A percentile compares a stretch with the other conserved stretches of the same genome.
phyloP scores from a whole-genome alignment of 1,139 yeast genomes.

The Komagataea norvegica region DNA sequence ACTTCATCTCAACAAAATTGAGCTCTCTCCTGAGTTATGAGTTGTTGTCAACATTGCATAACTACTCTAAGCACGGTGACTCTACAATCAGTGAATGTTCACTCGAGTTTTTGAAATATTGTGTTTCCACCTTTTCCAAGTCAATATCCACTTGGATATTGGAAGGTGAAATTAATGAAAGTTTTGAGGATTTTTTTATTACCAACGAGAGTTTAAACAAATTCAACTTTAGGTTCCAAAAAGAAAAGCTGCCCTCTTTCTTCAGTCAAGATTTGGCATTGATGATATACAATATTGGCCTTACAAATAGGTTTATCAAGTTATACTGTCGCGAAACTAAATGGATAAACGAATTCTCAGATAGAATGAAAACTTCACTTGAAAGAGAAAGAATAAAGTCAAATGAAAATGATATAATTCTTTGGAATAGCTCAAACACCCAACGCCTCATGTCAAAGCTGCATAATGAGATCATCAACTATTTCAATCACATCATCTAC shows the following conservation, averaged over 20 bases:
- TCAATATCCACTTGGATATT: slow-evolving; percentile 64
- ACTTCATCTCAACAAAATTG: slow-evolving; percentile 37
- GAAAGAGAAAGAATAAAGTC: slow-evolving; percentile 9
- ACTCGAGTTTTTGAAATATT: slow-evolving; percentile 40
- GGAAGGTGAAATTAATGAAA: slow-evolving; percentile 57
- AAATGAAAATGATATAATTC: slow-evolving; percentile 7
- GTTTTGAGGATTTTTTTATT: slow-evolving; percentile 67
- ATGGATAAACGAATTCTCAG: slow-evolving; percentile 46
- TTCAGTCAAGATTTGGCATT: slow-evolving; percentile 44
- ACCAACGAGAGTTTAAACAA: slow-evolving; percentile 14
- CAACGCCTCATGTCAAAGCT: slow-evolving; percentile 41
- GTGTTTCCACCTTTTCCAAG: slow-evolving; percentile 59
- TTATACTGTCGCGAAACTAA: slow-evolving; percentile 57
- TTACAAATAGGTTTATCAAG: slow-evolving; percentile 64
- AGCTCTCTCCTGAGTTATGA: slow-evolving; percentile 45
- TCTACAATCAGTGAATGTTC: slow-evolving; percentile 42
- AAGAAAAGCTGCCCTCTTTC: slow-evolving; percentile 55
- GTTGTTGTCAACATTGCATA: slow-evolving; percentile 49
- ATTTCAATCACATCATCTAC: slow-evolving; percentile 47
- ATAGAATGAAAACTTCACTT: slow-evolving; percentile 13
- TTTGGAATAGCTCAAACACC: slow-evolving; percentile 14
- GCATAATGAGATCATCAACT: slow-evolving; percentile 53
- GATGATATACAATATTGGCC: slow-evolving; percentile 71
- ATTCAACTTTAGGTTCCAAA: slow-evolving; percentile 19
- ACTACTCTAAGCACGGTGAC: slow-evolving; percentile 63